Base-by-base conservation (phyloP, 768 basidiomycete genomes). In the Kwoniella europaea region DNA sequence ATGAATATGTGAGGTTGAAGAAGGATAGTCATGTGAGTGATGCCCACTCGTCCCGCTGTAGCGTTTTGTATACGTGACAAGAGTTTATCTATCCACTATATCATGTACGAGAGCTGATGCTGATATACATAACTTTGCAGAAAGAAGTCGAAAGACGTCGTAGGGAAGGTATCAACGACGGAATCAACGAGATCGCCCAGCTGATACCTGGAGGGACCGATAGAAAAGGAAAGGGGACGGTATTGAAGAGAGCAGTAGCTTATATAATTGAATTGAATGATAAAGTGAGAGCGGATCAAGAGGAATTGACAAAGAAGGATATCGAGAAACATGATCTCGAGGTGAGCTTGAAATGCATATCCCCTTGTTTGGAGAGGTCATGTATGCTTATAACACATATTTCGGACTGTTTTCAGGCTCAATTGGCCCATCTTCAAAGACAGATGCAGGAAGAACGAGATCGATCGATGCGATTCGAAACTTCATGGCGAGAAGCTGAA, bases 111-210 rank as follows among this genome's bases (percentile, higher is more conserved):
- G 16, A 24, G 24, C 7, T 29, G 1, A 24, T 44, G 24, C 16
- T 24, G 18, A 43, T 20, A 44, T n/a, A 42, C 54, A 27, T 59
- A 9, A 12, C 42, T 20, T 86, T 91, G 63, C 85, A 98, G 95
- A 98, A 98, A 92, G 94, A 98, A 85, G 94, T 98, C 13, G 96
- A 99, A 83, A 91, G 96, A 64, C 89, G 93, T 46, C 90, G 96
- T 64, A 88, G 96, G 58, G 94, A 94, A 18, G 94, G 94, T 75
- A 98, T 99, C 85, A 97, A 96, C 84, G 92, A 95, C 72, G 95
- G 95, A 0, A 97, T 99, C 85, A 93, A 92, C 79, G 91, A 92
- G 76, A 90, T 98, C 16, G 91, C 91, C 0, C 88, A 90, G 0
- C 92, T 95, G 75, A 90, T 98, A 10, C 95, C 95, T 3, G 91